Evolutionary conservation across 805 yeast genomes (phyloP), one percentile per base, ranked within the genome.

Genomic region (Yarrowia sp.): DNA sequence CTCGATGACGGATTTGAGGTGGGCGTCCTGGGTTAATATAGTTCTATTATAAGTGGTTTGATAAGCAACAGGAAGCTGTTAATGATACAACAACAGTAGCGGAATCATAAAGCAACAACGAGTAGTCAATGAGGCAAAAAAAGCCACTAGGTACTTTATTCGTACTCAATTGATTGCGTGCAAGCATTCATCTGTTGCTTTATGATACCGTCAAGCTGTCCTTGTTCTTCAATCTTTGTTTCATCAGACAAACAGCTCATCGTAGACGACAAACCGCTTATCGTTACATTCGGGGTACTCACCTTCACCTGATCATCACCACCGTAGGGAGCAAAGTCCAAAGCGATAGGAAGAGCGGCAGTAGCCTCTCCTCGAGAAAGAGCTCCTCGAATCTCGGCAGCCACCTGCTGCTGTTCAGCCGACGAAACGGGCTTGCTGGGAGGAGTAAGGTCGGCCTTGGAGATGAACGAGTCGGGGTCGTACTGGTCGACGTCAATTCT

Each of bases 401-500:
- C 80, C 60, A 83, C 77, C 11, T 82, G 75, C 65, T 80, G 83
- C 50, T 90, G 77, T 53, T 88, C 90, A 43, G 79, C 82, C 61
- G 74, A 74, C 43, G 80, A 77, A 63, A 84, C 81, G 1, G 83
- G 79, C 47, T 81, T 76, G 68, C 82, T 80, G 11, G 87, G 86
- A 11, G 84, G 84, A 18, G 83, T 76, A 71, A 90, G 80, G 61
- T 89, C 93, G 69, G 82, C 85, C 50, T 81, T 80, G 36, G 87
- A 80, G 68, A 89, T 76, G 15, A 78, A 79, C 70, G 83, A 83
- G 53, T 92, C 97, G 3, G 96, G 89, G 73, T 92, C 97, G 69
- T 86, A 86, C 15, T 91, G 89, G 76, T 95, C 98, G 64, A 95
- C 86, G 75, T 95, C 97, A 71, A 93, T 90, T 82, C 95, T 86